Percentiles rank a stretch among this genome's conserved stretches.
phyloP scores from a whole-genome alignment of 2,329 filamentous ascomycete genomes.

The Verticillium alfalfae region DNA sequence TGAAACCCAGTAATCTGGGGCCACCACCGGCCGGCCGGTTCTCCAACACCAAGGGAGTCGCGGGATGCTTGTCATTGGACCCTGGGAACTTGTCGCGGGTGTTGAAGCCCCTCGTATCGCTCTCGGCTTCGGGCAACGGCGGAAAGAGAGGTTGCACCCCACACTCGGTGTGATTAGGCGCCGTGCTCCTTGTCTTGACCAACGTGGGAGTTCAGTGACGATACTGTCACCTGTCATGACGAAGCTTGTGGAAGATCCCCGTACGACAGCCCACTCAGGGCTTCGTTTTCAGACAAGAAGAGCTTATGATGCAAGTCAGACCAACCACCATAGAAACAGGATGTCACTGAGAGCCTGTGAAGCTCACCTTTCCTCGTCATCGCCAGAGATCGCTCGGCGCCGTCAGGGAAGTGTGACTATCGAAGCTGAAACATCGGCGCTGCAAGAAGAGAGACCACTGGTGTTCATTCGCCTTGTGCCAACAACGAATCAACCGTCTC shows the following conservation, averaged over 20 bases:
- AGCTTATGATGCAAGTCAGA: neutral
- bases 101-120: neutral
- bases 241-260: neutral
- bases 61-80: neutral
- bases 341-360: neutral
- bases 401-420: neutral
- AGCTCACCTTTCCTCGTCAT: neutral
- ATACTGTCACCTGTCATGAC: neutral
- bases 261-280: neutral
- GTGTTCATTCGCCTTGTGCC: too few relatives aligned
- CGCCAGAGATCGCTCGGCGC: neutral
- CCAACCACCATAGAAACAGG: neutral
- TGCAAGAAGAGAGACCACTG: neutral
- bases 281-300: neutral
- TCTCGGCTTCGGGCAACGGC: neutral
- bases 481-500: neutral
- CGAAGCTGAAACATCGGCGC: neutral
- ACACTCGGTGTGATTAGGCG: neutral
- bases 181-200: neutral
- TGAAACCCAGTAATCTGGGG: neutral
- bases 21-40: neutral
- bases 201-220: neutral
- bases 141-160: neutral
- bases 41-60: neutral
- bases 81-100: neutral